phyloP scores from a whole-genome alignment of 1,284 basidiomycete species.

The Trametes versicolor region DNA sequence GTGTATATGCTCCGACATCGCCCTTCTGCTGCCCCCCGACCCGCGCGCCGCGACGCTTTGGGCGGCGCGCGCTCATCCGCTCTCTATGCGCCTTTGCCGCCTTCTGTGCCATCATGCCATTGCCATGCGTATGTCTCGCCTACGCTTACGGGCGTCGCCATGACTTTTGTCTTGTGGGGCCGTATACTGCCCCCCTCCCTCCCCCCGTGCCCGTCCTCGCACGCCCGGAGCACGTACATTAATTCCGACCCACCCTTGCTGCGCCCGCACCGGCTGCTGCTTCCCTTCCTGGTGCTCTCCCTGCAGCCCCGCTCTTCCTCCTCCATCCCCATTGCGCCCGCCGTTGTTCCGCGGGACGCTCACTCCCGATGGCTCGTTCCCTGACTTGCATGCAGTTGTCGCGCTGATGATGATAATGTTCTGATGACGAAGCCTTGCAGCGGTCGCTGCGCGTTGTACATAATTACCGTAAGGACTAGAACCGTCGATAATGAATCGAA shows the following conservation, averaged over 20 bases:
- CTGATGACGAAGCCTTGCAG: not conserved
- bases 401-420: not conserved
- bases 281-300: not conserved
- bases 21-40: constrained; percentile 6
- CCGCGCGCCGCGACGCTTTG: constrained; percentile 8
- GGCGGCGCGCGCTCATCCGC: constrained; percentile 6
- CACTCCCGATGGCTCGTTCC: not conserved
- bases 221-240: not conserved
- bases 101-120: not conserved
- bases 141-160: not conserved
- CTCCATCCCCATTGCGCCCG: not conserved
- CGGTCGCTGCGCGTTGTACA: not conserved
- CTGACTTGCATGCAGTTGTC: not conserved
- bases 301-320: not conserved
- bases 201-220: not conserved
- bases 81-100: not conserved
- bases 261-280: not conserved
- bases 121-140: not conserved
- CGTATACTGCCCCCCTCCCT: not conserved
- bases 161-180: constrained; percentile 2
- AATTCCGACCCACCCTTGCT: not conserved
- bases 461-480: not conserved
- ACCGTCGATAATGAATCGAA: constrained; percentile 3
- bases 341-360: not conserved
- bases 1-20: constrained; percentile 12